Conservation (phyloP, 257 asterid species). For the Petunia axillaris region DNA sequence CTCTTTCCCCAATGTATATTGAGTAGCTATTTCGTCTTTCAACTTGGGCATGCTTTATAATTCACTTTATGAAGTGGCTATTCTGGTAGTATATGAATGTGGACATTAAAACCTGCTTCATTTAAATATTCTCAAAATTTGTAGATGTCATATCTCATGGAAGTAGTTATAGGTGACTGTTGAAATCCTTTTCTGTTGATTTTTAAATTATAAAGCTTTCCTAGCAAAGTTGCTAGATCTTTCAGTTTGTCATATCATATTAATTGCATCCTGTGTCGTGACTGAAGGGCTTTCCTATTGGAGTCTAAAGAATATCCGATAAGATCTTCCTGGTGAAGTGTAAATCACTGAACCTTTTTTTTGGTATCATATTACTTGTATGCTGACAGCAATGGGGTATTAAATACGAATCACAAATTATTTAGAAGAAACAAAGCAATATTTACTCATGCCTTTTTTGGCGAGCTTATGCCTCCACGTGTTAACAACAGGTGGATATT, state of each 20-base stretch:
- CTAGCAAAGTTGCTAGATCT: no score
- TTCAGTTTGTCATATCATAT: no score
- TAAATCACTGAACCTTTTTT: no score
- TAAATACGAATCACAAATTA: no score
- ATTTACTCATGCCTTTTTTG: not conserved
- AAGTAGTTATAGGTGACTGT: not conserved
- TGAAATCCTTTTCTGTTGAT: not conserved
- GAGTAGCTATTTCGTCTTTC: not conserved
- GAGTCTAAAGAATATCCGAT: no score
- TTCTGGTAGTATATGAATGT: not conserved
- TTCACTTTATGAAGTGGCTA: not conserved
- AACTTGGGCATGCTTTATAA: not conserved
- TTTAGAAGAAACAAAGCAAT: no score
- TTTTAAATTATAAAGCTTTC: not conserved
- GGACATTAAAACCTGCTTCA: slow-evolving; percentile 14
- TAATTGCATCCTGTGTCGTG: no score
- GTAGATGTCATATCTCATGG: not conserved
- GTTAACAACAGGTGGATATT: not conserved
- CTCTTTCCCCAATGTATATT: not conserved
- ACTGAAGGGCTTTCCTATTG: no score
- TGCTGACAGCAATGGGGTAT: no score
- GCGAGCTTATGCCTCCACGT: not conserved
- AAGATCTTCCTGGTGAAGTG: no score
- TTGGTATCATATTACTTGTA: no score
- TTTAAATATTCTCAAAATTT: not conserved